A percentile compares a stretch with the other conserved stretches of the same genome.
phyloP scores from a whole-genome alignment of 2,329 filamentous ascomycete genomes.

The Rhinocladiella similis region DNA sequence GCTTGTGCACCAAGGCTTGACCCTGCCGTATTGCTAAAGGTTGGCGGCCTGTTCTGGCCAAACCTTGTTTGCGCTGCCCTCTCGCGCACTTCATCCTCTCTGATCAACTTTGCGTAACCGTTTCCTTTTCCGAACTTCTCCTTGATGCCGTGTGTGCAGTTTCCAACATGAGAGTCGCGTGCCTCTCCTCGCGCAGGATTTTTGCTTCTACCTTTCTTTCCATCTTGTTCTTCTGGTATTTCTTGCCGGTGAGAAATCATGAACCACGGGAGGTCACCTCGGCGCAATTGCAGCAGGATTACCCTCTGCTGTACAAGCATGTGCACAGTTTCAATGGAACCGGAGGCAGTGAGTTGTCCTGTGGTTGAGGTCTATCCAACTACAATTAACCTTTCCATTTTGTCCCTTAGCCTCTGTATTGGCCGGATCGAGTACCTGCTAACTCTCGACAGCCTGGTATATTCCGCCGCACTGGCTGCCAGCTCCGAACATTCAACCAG shows the following conservation, averaged over 20 bases:
- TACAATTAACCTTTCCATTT: neutral
- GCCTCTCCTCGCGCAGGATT: slow-evolving; percentile 11
- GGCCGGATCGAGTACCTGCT: neutral
- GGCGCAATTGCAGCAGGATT: slow-evolving; percentile 9
- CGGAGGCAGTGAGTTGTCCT: slow-evolving; percentile 14
- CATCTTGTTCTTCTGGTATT: slow-evolving; percentile 5
- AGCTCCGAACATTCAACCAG: slow-evolving; percentile 14
- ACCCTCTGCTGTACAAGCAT: slow-evolving; percentile 18
- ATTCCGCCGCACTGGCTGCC: slow-evolving; percentile 20
- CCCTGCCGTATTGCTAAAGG: neutral
- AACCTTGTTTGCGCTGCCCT: neutral
- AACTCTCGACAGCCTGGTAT: slow-evolving; percentile 16
- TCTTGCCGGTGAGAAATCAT: slow-evolving; percentile 8
- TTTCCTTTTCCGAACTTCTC: neutral
- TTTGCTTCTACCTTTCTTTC: slow-evolving; percentile 8
- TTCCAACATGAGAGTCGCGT: slow-evolving; percentile 10
- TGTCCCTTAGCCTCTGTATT: neutral
- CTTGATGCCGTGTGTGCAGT: neutral
- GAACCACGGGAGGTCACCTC: neutral
- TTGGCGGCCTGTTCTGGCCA: neutral
- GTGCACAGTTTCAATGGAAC: slow-evolving; percentile 21
- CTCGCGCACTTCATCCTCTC: neutral
- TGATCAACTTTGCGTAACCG: neutral
- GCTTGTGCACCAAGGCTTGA: neutral
- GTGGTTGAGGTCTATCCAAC: neutral